Conservation (phyloP, 306 rosid species). For the Cucurbita ficifolia region DNA sequence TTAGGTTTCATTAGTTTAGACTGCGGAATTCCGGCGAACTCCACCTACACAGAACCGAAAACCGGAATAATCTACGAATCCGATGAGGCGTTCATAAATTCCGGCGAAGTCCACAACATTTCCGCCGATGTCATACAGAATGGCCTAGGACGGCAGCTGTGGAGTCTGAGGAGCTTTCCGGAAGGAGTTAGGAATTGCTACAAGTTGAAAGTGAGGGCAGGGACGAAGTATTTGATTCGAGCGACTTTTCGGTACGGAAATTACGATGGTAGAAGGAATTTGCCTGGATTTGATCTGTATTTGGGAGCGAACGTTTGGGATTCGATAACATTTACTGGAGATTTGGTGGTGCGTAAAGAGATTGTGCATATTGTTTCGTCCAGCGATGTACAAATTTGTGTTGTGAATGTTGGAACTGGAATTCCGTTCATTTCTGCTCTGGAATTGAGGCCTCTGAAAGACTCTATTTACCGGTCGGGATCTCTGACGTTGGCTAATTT, state of each 20-base stretch:
- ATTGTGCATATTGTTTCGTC: constrained; percentile 18
- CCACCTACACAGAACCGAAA: constrained; percentile 8
- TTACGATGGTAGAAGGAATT: constrained; percentile 17
- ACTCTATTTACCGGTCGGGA: constrained; percentile 7
- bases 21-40: constrained; percentile 24
- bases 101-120: constrained; percentile 15
- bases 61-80: constrained; percentile 34
- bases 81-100: constrained; percentile 26
- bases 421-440: constrained; percentile 35
- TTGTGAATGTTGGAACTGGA: constrained; percentile 16
- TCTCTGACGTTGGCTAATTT: background rate
- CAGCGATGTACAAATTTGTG: constrained; percentile 18
- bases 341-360: background rate
- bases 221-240: constrained; percentile 25
- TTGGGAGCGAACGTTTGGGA: constrained; percentile 32
- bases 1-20: constrained; percentile 47
- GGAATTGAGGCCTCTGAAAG: constrained; percentile 22
- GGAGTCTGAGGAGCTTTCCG: constrained; percentile 39
- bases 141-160: background rate
- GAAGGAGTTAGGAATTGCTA: constrained; percentile 45
- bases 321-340: background rate
- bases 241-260: constrained; percentile 32
- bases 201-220: constrained; percentile 17
- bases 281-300: constrained; percentile 28
- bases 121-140: background rate